A percentile compares a stretch with the other conserved stretches of the same genome.
These are phyloP conservation scores for Pleurotus eryngii DNA, from an alignment of 768 basidiomycete species.

Conservation along the genomic window DNA sequence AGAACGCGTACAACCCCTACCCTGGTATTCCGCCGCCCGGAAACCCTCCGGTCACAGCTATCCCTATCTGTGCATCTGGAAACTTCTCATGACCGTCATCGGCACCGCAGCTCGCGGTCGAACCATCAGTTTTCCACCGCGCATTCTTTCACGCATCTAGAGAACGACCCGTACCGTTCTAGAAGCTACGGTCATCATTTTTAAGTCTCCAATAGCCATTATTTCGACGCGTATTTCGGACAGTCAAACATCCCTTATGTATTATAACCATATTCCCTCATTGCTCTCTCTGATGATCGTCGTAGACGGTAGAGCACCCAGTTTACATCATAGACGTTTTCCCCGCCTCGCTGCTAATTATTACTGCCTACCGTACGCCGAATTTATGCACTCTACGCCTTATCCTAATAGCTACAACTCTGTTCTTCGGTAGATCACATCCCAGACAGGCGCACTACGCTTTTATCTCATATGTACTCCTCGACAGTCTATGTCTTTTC, in stretches of 20 bases:
- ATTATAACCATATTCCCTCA: background rate
- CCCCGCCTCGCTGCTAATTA: too few relatives aligned
- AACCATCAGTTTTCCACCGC: background rate
- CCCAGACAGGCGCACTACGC: too few relatives aligned
- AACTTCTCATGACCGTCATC: background rate
- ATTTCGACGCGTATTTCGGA: background rate
- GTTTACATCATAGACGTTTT: too few relatives aligned
- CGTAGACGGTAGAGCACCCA: too few relatives aligned
- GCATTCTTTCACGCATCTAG: slow-evolving; percentile 3
- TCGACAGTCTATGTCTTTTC: too few relatives aligned
- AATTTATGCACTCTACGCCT: too few relatives aligned
- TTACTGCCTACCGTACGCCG: too few relatives aligned
- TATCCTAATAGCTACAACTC: too few relatives aligned
- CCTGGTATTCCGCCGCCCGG: background rate
- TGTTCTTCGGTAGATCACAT: too few relatives aligned
- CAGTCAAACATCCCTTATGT: background rate
- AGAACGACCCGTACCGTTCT: slow-evolving; percentile 5
- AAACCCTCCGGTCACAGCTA: background rate
- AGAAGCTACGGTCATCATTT: slow-evolving; percentile 7
- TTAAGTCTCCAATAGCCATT: background rate
- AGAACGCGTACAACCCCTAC: background rate
- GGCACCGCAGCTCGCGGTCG: background rate
- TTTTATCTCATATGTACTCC: too few relatives aligned
- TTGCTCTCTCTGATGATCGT: too few relatives aligned
- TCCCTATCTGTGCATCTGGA: background rate